These are phyloP conservation scores for Gliomastix tumulicola DNA, from an alignment of 2,329 filamentous ascomycete species.

Conservation along the genomic window DNA sequence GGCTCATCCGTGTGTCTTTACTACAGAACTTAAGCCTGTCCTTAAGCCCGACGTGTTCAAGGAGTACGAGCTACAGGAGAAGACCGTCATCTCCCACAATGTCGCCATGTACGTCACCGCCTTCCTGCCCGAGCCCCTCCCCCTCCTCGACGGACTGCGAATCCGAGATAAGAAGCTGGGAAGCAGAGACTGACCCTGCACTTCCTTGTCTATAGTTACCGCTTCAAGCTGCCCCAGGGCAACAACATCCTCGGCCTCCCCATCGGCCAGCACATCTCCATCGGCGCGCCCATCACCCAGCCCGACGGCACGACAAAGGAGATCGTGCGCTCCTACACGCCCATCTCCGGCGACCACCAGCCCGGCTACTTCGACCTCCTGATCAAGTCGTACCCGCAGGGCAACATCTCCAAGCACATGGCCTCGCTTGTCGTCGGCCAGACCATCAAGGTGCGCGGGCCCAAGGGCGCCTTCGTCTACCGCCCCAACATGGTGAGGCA, in stretches of 20 bases:
- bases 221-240: constrained; percentile 75
- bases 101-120: constrained; percentile 70
- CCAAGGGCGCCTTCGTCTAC: constrained; percentile 98
- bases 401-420: constrained; percentile 95
- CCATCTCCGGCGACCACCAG: constrained; percentile 82
- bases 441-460: constrained; percentile 83
- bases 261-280: constrained; percentile 98
- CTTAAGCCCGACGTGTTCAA: constrained; percentile 86
- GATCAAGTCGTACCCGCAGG: constrained; percentile 95
- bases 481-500: constrained; percentile 92
- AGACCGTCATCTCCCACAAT: constrained; percentile 95
- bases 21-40: constrained; percentile 66
- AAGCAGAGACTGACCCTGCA: constrained; percentile 4
- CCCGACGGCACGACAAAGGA: constrained; percentile 70
- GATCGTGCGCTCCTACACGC: constrained; percentile 86
- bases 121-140: background rate
- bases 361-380: constrained; percentile 91
- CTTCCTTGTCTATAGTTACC: constrained; percentile 58
- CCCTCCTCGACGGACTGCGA: background rate
- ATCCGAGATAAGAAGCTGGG: background rate
- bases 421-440: constrained; percentile 76
- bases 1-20: no score
- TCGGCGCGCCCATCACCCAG: constrained; percentile 67
- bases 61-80: constrained; percentile 87
- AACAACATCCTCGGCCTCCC: constrained; percentile 86